Percentiles rank a stretch among this genome's conserved stretches.
Conservation (phyloP, 2,329 filamentous ascomycete species). For the Westerdykella aurantiaca region DNA sequence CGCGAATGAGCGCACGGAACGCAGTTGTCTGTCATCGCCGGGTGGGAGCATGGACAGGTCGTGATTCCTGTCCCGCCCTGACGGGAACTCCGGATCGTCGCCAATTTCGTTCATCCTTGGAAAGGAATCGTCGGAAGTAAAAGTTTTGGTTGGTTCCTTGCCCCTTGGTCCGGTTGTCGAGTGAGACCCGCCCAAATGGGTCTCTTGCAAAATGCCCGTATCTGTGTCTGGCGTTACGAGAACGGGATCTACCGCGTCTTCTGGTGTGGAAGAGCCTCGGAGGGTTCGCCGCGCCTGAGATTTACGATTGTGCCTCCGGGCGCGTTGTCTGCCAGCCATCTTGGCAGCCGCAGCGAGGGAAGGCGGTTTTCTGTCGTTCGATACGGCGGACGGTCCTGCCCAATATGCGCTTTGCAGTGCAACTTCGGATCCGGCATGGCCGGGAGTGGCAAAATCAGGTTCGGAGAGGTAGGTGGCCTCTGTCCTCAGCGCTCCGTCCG, state of each 20-base stretch:
- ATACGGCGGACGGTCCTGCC: constrained; percentile 1
- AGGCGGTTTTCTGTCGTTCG: constrained; percentile 43
- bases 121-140: constrained; percentile 8
- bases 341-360: constrained; percentile 52
- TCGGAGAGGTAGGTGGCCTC: constrained; percentile 36
- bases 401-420: constrained; percentile 5
- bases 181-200: no score
- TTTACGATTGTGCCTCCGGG: constrained; percentile 35
- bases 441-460: constrained; percentile 39
- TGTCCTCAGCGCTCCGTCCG: constrained; percentile 45
- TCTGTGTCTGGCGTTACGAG: constrained; percentile 38
- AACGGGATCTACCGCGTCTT: constrained; percentile 30
- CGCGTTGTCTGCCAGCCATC: constrained; percentile 44
- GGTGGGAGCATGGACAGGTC: no score
- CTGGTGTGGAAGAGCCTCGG: constrained; percentile 21
- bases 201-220: neutral
- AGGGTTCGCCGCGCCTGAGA: constrained; percentile 8
- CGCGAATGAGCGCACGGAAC: no score
- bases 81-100: no score
- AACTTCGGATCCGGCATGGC: constrained; percentile 24
- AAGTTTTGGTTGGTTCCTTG: no score
- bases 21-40: no score
- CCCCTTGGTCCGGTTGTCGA: no score
- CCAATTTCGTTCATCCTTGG: neutral
- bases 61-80: no score